Base-by-base conservation (phyloP, 2,329 filamentous ascomycete species). In the Verticillium dahliae region DNA sequence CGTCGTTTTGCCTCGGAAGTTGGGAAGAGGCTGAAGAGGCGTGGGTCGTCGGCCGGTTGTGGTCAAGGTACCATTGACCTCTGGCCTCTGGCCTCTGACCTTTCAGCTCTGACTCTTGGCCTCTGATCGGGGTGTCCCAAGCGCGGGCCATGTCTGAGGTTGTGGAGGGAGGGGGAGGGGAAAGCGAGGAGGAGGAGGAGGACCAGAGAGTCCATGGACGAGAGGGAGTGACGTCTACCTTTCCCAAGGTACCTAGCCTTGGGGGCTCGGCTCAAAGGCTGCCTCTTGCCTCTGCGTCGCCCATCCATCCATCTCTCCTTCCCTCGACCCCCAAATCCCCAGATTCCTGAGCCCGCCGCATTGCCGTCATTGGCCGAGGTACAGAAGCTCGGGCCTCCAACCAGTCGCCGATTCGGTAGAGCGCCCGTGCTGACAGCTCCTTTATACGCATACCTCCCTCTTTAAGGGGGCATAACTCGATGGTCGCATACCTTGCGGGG, bases 301-400 rank as follows among this genome's bases (percentile, higher is more conserved):
- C 18, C 18, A 22, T 22, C 18, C 39, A 33, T n/a, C 14, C 27
- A 33, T 33, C 14, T 31, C 57, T 7, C 57, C 57, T 22, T 31
- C 35, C 35, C 13, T 4, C 39, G 4, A 15, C 39, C 39, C 39
- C 39, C n/a, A 15, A 18, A 45, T n/a, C 45, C 54, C 54, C 54
- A 56, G 54, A 33, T 56, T 56, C 54, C 33, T 7, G 33, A n/a
- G 15, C 33, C 54, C 54, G 54, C 54, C 31, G 54, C 54, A 66
- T 70, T 72, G 71, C 75, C 73, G 72, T 73, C 72, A 78, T 79
- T 79, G 78, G 75, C 75, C 78, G 74, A 79, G 73, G 74, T 78
- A 70, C 79, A 78, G 78, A 75, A 71, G 60, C 63, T 63, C 63
- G 58, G 45, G 45, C 58, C 58, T 31, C 38, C 15, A 57, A 18